Percentiles rank a stretch among this genome's conserved stretches.
Conservation (phyloP, 163 green algal genomes). For the Scenedesmus sp. region DNA sequence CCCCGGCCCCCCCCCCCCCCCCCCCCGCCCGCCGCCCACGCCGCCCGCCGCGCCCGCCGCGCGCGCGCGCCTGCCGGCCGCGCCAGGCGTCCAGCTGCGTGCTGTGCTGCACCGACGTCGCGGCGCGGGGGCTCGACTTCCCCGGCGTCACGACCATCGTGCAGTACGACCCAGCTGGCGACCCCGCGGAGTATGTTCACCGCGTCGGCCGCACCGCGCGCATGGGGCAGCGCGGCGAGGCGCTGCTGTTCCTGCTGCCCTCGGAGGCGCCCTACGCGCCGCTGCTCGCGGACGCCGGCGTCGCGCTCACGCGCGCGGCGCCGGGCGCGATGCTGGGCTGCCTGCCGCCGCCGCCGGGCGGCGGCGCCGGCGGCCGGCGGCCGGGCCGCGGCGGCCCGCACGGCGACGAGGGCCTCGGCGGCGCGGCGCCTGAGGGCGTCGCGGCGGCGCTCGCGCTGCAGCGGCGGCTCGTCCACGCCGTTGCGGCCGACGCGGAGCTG, state of each 20-base stretch:
- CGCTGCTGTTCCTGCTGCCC: conserved; percentile 86
- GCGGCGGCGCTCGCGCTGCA: conserved; percentile 29
- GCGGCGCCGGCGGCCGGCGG: neutral
- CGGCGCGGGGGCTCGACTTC: conserved; percentile 95
- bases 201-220: conserved; percentile 92
- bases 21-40: no score
- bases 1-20: no score
- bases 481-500: conserved; percentile 53
- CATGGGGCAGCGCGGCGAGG: conserved; percentile 86
- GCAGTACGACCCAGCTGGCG: conserved; percentile 90
- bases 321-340: conserved; percentile 9
- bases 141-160: conserved; percentile 91
- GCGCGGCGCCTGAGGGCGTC: conserved; percentile 1
- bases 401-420: neutral
- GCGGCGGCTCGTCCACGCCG: conserved; percentile 46
- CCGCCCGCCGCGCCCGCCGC: no score
- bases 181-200: conserved; percentile 88
- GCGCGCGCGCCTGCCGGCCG: no score
- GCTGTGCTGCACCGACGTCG: conserved; percentile 96
- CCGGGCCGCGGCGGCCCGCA: neutral
- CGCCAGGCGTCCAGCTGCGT: conserved; percentile 62
- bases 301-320: conserved; percentile 37
- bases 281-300: conserved; percentile 62
- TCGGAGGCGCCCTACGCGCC: conserved; percentile 76
- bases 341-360: neutral